phyloP scores from a whole-genome alignment of 306 rosid genomes.

The Acacia acuminata region DNA sequence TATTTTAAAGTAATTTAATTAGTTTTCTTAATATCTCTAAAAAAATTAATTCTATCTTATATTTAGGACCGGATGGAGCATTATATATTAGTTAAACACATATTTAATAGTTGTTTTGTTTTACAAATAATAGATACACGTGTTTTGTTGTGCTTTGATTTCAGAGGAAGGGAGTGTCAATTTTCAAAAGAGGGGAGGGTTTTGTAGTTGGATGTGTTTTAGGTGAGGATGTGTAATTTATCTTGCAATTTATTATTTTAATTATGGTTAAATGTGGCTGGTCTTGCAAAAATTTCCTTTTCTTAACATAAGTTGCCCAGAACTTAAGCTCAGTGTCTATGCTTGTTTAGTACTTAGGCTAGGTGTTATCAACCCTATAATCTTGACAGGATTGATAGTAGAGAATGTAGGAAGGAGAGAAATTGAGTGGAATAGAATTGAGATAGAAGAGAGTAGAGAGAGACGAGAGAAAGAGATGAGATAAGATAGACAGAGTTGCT shows the following conservation, averaged over 20 bases:
- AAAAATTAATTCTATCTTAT: too few species aligned
- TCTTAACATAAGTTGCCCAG: slow-evolving; percentile 16
- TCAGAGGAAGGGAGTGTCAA: neutral
- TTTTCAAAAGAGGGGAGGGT: neutral
- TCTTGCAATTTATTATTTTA: neutral
- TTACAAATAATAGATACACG: neutral
- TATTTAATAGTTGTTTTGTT: neutral
- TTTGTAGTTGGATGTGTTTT: neutral
- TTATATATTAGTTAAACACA: neutral
- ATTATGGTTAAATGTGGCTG: slow-evolving; percentile 14
- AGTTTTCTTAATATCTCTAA: too few species aligned
- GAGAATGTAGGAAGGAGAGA: too few species aligned
- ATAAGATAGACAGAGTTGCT: too few species aligned
- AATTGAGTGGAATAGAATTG: too few species aligned
- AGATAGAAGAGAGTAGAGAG: too few species aligned
- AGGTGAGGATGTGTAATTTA: neutral
- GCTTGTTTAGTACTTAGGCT: slow-evolving; percentile 3
- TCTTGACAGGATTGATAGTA: too few species aligned
- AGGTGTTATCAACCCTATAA: too few species aligned
- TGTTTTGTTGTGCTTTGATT: neutral
- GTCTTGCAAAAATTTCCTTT: neutral
- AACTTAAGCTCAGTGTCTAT: slow-evolving; percentile 2
- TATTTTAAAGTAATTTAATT: too few species aligned
- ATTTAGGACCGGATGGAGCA: too few species aligned
- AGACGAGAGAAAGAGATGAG: too few species aligned